Evolutionary conservation across 2,329 filamentous ascomycete species (phyloP).

Genomic region (Epichloe scottii): DNA sequence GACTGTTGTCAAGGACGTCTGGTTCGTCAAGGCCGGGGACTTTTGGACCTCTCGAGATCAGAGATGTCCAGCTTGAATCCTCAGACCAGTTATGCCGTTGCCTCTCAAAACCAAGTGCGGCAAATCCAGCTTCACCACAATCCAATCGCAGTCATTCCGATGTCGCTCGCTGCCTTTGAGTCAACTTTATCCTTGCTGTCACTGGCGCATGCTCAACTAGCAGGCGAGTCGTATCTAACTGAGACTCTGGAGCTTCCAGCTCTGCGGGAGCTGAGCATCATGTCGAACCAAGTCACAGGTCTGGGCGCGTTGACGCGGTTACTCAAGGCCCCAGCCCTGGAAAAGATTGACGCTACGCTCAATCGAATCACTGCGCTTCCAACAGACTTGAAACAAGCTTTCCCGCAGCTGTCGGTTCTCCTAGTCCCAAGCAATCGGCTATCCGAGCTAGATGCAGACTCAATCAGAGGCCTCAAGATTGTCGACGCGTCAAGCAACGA

Average conservation of each 20-base stretch:
- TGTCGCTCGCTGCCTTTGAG: slow-evolving; percentile 58
- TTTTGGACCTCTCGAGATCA: slow-evolving; percentile 59
- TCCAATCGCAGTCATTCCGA: slow-evolving; percentile 55
- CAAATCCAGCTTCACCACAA: slow-evolving; percentile 68
- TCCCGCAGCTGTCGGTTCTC: slow-evolving; percentile 58
- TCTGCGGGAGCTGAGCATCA: slow-evolving; percentile 65
- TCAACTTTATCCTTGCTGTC: slow-evolving; percentile 59
- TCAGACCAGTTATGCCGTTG: slow-evolving; percentile 42
- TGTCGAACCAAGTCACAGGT: slow-evolving; percentile 59
- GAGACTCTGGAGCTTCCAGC: slow-evolving; percentile 57
- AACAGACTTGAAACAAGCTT: slow-evolving; percentile 45
- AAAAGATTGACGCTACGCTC: slow-evolving; percentile 67
- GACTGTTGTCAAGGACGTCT: slow-evolving; percentile 33
- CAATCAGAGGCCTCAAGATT: slow-evolving; percentile 59
- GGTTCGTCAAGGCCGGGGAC: slow-evolving; percentile 45
- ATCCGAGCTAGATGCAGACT: slow-evolving; percentile 56
- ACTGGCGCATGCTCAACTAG: slow-evolving; percentile 62
- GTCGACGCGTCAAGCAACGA: slow-evolving; percentile 79
- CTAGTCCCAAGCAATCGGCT: slow-evolving; percentile 72
- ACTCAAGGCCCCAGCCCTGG: slow-evolving; percentile 62
- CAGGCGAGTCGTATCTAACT: slow-evolving; percentile 51
- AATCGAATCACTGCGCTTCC: slow-evolving; percentile 71
- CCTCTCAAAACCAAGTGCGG: slow-evolving; percentile 36
- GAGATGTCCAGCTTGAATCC: slow-evolving; percentile 48
- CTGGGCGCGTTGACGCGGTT: slow-evolving; percentile 52